These are phyloP conservation scores for Aristolochia fimbriata DNA, from an alignment of 164 flowering plant genomes.

Conservation along the genomic window DNA sequence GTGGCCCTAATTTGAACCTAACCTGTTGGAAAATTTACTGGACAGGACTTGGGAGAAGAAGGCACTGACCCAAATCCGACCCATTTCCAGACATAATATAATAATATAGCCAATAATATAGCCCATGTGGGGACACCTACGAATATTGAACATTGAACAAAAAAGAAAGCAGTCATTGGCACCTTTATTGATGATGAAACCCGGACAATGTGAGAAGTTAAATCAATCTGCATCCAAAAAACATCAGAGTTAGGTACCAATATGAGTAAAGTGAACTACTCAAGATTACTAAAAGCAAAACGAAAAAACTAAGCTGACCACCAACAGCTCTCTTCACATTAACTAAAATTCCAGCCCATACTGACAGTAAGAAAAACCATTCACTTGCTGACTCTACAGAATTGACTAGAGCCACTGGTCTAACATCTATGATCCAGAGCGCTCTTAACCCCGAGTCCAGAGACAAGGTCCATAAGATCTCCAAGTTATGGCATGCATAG, in stretches of 20 bases:
- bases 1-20: not conserved
- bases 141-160: not conserved
- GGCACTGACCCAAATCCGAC: too few species aligned
- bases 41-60: too few species aligned
- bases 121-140: too few species aligned
- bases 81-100: not conserved
- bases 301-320: not conserved
- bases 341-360: not conserved
- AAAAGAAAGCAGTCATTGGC: not conserved
- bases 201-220: slow-evolving; percentile 72
- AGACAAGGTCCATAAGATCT: too few species aligned
- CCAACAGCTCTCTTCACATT: not conserved
- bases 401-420: too few species aligned
- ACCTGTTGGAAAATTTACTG: not conserved
- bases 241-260: not conserved
- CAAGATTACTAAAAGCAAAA: not conserved
- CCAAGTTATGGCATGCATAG: too few species aligned
- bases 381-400: too few species aligned
- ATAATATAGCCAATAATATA: not conserved
- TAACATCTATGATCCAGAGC: too few species aligned
- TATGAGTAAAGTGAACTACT: not conserved
- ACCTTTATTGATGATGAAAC: slow-evolving; percentile 60
- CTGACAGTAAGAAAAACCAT: not conserved
- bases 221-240: slow-evolving; percentile 53
- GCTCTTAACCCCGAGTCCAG: too few species aligned